Evolutionary conservation across 495 filamentous ascomycete genomes (phyloP).

Genomic region (Penicillium cinerascens): DNA sequence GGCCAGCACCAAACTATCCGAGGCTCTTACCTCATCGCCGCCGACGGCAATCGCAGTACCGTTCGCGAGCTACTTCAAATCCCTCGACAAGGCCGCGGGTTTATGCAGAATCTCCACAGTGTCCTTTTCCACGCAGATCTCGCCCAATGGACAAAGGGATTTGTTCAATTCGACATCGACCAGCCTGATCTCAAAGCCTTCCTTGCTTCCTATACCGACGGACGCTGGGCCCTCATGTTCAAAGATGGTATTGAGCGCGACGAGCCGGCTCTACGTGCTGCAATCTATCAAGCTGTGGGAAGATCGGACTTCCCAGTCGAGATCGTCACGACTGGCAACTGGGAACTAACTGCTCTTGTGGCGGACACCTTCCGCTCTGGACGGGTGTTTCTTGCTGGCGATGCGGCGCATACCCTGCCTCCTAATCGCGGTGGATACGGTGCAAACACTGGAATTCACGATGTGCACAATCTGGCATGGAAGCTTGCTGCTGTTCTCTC

Average conservation of each 20-base stretch:
- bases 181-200: constrained; percentile 20
- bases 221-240: constrained; percentile 30
- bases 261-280: constrained; percentile 7
- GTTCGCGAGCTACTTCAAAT: constrained; percentile 29
- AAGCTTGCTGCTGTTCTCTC: constrained; percentile 45
- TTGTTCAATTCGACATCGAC: constrained; percentile 24
- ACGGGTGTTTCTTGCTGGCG: constrained; percentile 46
- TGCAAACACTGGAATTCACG: constrained; percentile 47
- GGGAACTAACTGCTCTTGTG: constrained; percentile 26
- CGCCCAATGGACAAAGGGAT: constrained; percentile 17
- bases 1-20: constrained; percentile 7
- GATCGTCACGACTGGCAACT: constrained; percentile 26
- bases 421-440: constrained; percentile 47
- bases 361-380: constrained; percentile 28
- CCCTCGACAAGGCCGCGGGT: constrained; percentile 26
- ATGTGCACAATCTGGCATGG: constrained; percentile 48
- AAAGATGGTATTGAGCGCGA: constrained; percentile 25
- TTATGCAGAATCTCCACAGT: constrained; percentile 35
- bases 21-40: constrained; percentile 31
- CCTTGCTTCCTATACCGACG: constrained; percentile 26
- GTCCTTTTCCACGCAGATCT: constrained; percentile 37
- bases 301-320: constrained; percentile 19
- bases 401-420: constrained; percentile 50
- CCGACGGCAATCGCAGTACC: constrained; percentile 29
- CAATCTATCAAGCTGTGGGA: constrained; percentile 22